These are phyloP conservation scores for Ilex asprella DNA, from an alignment of 257 asterid species.

Conservation along the genomic window DNA sequence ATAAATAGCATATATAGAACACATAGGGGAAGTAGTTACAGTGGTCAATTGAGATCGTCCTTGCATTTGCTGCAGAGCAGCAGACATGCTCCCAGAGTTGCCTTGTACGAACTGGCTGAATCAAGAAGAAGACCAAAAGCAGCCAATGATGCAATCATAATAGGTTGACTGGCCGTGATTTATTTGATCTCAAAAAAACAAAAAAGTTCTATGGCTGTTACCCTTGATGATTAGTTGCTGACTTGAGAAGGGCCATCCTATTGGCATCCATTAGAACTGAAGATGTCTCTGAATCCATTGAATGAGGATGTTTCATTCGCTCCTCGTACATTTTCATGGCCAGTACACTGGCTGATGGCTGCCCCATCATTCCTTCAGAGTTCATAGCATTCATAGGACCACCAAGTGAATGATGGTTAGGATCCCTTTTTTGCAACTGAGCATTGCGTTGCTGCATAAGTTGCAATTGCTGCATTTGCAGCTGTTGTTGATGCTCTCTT, in stretches of 20 bases:
- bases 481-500: slow-evolving; percentile 92
- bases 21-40: slow-evolving; percentile 32
- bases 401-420: slow-evolving; percentile 84
- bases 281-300: slow-evolving; percentile 89
- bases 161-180: neutral
- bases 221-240: slow-evolving; percentile 94
- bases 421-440: slow-evolving; percentile 92
- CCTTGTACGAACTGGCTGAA: slow-evolving; percentile 92
- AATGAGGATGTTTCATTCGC: slow-evolving; percentile 83
- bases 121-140: slow-evolving; percentile 17
- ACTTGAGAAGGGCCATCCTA: slow-evolving; percentile 92
- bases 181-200: neutral
- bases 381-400: slow-evolving; percentile 58
- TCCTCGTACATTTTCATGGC: slow-evolving; percentile 98
- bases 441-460: slow-evolving; percentile 92
- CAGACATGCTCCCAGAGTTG: slow-evolving; percentile 78
- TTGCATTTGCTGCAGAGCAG: slow-evolving; percentile 96
- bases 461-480: slow-evolving; percentile 93
- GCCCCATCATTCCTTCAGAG: slow-evolving; percentile 89
- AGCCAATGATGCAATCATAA: neutral
- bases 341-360: slow-evolving; percentile 89
- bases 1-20: neutral
- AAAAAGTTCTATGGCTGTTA: slow-evolving; percentile 23
- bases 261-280: slow-evolving; percentile 75
- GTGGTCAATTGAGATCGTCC: slow-evolving; percentile 76